A percentile compares a stretch with the other conserved stretches of the same genome.
Conservation (phyloP, 805 yeast genomes). For the Citeromyces nyonsensis region DNA sequence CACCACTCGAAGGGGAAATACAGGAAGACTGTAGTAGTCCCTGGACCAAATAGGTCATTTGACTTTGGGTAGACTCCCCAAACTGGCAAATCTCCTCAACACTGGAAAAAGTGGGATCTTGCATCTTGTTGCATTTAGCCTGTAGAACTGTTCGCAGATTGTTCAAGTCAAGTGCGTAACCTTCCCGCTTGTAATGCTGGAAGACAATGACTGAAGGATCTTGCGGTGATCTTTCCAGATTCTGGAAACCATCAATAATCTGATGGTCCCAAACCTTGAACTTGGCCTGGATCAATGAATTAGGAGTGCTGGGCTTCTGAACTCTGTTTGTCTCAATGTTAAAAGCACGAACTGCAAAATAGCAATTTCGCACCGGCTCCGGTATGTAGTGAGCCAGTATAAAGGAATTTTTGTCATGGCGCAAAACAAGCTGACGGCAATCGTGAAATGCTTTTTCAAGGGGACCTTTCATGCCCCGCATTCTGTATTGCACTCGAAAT, state of each 20-base stretch:
- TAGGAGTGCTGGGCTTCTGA: slow-evolving; percentile 4
- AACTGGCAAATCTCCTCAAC: slow-evolving; percentile 50
- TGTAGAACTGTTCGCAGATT: slow-evolving; percentile 45
- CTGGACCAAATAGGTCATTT: slow-evolving; percentile 52
- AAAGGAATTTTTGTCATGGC: slow-evolving; percentile 43
- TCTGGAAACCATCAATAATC: slow-evolving; percentile 25
- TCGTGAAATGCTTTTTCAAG: too few species aligned
- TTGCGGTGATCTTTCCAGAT: slow-evolving; percentile 18
- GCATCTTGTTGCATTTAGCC: slow-evolving; percentile 37
- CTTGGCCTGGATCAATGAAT: slow-evolving; percentile 29
- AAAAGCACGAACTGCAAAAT: slow-evolving; percentile 49
- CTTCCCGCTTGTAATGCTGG: slow-evolving; percentile 21
- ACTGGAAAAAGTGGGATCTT: slow-evolving; percentile 20
- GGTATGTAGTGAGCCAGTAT: slow-evolving; percentile 60
- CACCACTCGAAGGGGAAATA: slow-evolving; percentile 31
- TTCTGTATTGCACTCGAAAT: too few species aligned
- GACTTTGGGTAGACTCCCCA: slow-evolving; percentile 73
- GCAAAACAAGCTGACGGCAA: too few species aligned
- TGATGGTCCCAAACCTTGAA: slow-evolving; percentile 66
- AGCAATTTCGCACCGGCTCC: slow-evolving; percentile 41
- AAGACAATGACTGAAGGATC: slow-evolving; percentile 57
- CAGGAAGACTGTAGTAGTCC: slow-evolving; percentile 39
- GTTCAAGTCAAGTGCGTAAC: slow-evolving; percentile 33
- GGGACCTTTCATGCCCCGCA: too few species aligned
- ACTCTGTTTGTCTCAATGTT: slow-evolving; percentile 47